Conservation (phyloP, 306 rosid genomes). For the Adenanthera pavonina region DNA sequence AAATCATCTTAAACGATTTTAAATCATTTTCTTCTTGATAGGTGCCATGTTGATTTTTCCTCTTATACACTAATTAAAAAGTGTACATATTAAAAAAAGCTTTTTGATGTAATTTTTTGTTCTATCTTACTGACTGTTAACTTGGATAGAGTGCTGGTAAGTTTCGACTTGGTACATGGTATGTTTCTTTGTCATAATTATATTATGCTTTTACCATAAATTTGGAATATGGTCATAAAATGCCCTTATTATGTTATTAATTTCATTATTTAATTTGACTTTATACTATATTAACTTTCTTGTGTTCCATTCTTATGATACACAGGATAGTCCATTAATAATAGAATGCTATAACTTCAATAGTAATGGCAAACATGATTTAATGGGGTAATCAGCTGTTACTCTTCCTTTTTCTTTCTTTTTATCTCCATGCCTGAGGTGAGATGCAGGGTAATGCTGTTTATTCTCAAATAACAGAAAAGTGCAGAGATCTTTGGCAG, state of each 20-base stretch:
- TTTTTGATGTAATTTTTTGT: not conserved
- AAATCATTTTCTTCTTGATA: too few species aligned
- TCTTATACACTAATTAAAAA: not conserved
- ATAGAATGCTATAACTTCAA: conserved; percentile 93
- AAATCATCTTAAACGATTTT: not conserved
- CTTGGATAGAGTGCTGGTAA: not conserved
- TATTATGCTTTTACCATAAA: conserved; percentile 16
- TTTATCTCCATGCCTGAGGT: conserved; percentile 25
- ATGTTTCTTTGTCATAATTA: conserved; percentile 21
- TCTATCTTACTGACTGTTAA: conserved; percentile 2
- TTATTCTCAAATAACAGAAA: conserved; percentile 64
- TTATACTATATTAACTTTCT: conserved; percentile 31
- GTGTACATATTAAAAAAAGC: not conserved
- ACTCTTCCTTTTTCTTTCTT: conserved; percentile 32
- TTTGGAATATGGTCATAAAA: conserved; percentile 28
- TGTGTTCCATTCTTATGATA: conserved; percentile 44
- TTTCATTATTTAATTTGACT: conserved; percentile 26
- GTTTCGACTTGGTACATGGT: not conserved
- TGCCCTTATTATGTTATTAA: conserved; percentile 9
- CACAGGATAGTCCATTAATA: conserved; percentile 84
- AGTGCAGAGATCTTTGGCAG: conserved; percentile 78
- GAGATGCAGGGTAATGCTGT: conserved; percentile 34
- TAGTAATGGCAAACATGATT: conserved; percentile 92
- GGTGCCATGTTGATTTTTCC: too few species aligned
- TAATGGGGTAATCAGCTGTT: conserved; percentile 80